phyloP scores from a whole-genome alignment of 805 yeast species.

The Metschnikowia baotianmanensis region DNA sequence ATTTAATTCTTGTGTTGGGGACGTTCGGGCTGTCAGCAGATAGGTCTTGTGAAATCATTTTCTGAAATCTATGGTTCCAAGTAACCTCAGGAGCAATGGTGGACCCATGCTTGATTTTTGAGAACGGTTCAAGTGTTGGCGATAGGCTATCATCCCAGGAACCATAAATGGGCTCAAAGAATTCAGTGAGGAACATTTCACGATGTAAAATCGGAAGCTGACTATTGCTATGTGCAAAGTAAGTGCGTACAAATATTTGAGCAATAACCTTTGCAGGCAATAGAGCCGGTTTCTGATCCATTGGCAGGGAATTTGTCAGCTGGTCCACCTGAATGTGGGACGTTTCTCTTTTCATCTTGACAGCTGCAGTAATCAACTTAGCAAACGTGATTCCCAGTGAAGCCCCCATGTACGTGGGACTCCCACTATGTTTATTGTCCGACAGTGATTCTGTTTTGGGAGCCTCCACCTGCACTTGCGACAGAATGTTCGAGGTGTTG shows the following conservation, averaged over 20 bases:
- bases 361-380: slow-evolving; percentile 72
- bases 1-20: slow-evolving; percentile 26
- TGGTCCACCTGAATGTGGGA: slow-evolving; percentile 16
- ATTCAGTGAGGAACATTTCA: slow-evolving; percentile 63
- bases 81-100: slow-evolving; percentile 29
- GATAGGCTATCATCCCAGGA: slow-evolving; percentile 49
- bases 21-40: not conserved
- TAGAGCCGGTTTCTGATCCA: slow-evolving; percentile 38
- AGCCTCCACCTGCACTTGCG: not conserved
- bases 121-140: slow-evolving; percentile 28
- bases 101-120: not conserved
- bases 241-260: slow-evolving; percentile 57
- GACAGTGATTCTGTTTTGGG: not conserved
- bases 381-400: slow-evolving; percentile 49
- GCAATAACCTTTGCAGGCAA: slow-evolving; percentile 75
- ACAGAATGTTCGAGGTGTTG: not conserved
- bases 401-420: slow-evolving; percentile 16
- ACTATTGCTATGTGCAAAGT: slow-evolving; percentile 76
- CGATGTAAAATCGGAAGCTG: slow-evolving; percentile 84
- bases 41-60: slow-evolving; percentile 21
- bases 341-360: slow-evolving; percentile 45
- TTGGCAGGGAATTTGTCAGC: slow-evolving; percentile 14
- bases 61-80: slow-evolving; percentile 47
- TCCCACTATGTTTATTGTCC: slow-evolving; percentile 2
- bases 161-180: slow-evolving; percentile 82